These are phyloP conservation scores for Yamadazyma aaseri DNA, from an alignment of 1,139 yeast species.

Conservation along the genomic window DNA sequence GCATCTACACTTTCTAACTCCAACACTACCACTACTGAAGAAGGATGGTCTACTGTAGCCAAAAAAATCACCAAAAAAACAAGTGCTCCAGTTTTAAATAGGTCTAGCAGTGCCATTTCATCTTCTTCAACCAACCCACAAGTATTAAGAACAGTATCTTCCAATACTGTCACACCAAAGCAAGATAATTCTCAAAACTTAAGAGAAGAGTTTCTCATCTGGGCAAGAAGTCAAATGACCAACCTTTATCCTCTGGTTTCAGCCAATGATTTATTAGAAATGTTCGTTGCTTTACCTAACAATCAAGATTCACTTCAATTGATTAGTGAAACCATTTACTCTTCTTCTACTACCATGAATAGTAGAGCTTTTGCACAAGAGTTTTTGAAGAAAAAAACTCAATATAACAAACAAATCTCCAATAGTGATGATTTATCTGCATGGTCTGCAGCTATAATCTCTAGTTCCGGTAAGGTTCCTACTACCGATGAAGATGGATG, in stretches of 20 bases:
- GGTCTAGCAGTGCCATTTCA: conserved; percentile 6
- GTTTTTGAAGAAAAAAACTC: conserved; percentile 73
- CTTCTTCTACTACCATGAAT: conserved; percentile 89
- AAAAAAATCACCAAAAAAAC: conserved; percentile 27
- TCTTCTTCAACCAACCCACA: conserved; percentile 35
- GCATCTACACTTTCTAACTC: conserved; percentile 27
- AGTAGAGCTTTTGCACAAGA: conserved; percentile 94
- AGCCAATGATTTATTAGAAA: conserved; percentile 72
- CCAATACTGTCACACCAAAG: conserved; percentile 28
- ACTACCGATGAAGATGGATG: conserved; percentile 75
- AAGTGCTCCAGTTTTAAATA: conserved; percentile 13
- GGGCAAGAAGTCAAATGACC: conserved; percentile 80
- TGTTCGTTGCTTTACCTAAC: conserved; percentile 74
- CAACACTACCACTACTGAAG: conserved; percentile 29
- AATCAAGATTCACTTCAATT: conserved; percentile 75
- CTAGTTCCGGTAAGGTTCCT: conserved; percentile 45
- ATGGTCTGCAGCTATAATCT: conserved; percentile 64
- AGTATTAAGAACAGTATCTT: conserved; percentile 46
- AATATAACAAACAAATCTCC: conserved; percentile 57
- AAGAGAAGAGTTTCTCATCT: conserved; percentile 69
- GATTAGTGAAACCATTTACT: conserved; percentile 88
- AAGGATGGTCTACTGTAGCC: conserved; percentile 47
- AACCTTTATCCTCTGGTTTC: conserved; percentile 75
- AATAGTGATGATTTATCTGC: conserved; percentile 53
- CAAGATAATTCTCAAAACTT: conserved; percentile 29